Evolutionary conservation across 495 filamentous ascomycete species (phyloP).

Genomic region (Penicillium ucsense): DNA sequence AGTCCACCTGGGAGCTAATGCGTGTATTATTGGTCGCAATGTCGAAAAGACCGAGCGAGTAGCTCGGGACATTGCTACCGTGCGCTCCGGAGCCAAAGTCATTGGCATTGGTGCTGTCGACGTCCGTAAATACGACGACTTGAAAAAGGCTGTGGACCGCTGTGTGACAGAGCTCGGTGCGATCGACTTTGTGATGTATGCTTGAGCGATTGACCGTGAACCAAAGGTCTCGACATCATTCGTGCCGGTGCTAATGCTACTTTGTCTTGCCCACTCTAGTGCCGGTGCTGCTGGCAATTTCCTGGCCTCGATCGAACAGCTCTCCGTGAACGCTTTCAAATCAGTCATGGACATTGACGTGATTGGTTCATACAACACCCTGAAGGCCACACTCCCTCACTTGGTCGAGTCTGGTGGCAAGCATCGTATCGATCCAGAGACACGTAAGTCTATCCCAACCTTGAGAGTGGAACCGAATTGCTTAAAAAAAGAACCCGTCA

Average conservation of each 20-base stretch:
- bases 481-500: background rate
- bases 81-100: constrained; percentile 67
- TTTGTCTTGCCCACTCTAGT: constrained; percentile 28
- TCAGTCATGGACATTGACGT: constrained; percentile 95
- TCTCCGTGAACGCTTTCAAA: constrained; percentile 86
- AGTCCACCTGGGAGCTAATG: constrained; percentile 84
- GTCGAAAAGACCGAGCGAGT: constrained; percentile 76
- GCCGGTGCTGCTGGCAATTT: constrained; percentile 97
- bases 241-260: background rate
- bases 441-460: constrained; percentile 22
- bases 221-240: background rate
- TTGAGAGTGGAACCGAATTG: background rate
- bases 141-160: constrained; percentile 64
- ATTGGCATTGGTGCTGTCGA: constrained; percentile 78
- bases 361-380: constrained; percentile 83
- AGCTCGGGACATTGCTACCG: constrained; percentile 71
- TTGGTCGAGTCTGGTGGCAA: constrained; percentile 61
- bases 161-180: constrained; percentile 73
- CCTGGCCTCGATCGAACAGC: constrained; percentile 72
- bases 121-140: constrained; percentile 60
- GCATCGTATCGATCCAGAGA: constrained; percentile 41
- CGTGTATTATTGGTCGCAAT: constrained; percentile 86
- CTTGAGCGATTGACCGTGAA: background rate
- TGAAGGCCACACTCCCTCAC: constrained; percentile 81
- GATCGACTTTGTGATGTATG: constrained; percentile 91